phyloP scores from a whole-genome alignment of 768 basidiomycete genomes.

The Rhizopogon vesiculosus region DNA sequence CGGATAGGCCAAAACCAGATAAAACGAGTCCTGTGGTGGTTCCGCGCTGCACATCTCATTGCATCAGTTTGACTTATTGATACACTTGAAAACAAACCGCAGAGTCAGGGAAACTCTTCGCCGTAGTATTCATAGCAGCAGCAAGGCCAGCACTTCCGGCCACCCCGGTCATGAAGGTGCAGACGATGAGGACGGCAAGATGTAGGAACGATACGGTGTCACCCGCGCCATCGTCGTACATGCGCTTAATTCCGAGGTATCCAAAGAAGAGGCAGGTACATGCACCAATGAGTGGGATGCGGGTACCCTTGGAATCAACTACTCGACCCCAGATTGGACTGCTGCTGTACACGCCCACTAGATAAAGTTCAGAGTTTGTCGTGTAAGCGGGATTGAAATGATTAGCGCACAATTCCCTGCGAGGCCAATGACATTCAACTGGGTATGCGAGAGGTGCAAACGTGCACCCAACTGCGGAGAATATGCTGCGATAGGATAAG shows the following conservation, averaged over 20 bases:
- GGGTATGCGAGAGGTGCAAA: conserved; percentile 72
- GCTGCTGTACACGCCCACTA: conserved; percentile 72
- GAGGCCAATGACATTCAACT: conserved; percentile 77
- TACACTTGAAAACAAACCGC: conserved; percentile 42
- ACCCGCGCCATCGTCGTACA: conserved; percentile 52
- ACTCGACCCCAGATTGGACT: conserved; percentile 80
- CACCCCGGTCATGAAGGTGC: conserved; percentile 67
- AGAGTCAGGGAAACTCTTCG: conserved; percentile 74
- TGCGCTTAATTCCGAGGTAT: conserved; percentile 67
- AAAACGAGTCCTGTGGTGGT: conserved; percentile 74
- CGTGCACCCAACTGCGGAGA: conserved; percentile 81
- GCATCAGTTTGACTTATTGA: not conserved
- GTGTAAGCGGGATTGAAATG: not conserved
- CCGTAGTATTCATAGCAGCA: conserved; percentile 74
- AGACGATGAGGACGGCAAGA: conserved; percentile 51
- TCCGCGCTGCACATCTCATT: conserved; percentile 47
- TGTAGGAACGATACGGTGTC: conserved; percentile 35
- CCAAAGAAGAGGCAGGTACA: conserved; percentile 61
- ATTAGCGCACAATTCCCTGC: conserved; percentile 61
- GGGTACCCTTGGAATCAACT: conserved; percentile 70
- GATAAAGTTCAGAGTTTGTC: not conserved
- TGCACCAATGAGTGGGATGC: conserved; percentile 55
- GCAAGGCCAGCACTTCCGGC: conserved; percentile 73
- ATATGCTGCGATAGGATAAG: conserved; percentile 50
- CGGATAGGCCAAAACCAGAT: conserved; percentile 87